Evolutionary conservation across 78 protist species (phyloP).

Genomic region (Planoprotostelium fungivorum): DNA sequence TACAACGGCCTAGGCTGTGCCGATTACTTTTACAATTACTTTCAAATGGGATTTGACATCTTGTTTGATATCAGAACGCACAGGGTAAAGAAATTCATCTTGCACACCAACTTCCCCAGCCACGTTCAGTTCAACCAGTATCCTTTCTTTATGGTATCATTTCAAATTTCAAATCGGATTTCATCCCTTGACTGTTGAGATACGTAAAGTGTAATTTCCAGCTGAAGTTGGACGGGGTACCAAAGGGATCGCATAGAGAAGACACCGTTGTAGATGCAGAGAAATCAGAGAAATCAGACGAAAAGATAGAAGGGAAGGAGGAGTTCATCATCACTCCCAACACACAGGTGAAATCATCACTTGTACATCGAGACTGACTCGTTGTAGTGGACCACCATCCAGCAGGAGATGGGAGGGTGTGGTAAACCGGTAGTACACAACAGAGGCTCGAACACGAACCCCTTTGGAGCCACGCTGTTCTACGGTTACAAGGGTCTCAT

Average conservation of each 20-base stretch:
- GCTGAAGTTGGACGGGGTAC: background rate
- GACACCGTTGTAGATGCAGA: background rate
- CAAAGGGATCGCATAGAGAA: background rate
- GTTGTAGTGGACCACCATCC: slow-evolving; percentile 55
- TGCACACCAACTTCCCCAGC: slow-evolving; percentile 83
- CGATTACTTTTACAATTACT: slow-evolving; percentile 87
- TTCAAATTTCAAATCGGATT: background rate
- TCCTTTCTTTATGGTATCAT: background rate
- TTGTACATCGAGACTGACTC: background rate
- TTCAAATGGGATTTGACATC: slow-evolving; percentile 79
- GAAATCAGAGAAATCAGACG: background rate
- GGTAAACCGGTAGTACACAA: slow-evolving; percentile 71
- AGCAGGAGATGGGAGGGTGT: slow-evolving; percentile 34
- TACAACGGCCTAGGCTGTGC: slow-evolving; percentile 31
- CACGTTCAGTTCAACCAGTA: slow-evolving; percentile 75
- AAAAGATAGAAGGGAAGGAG: background rate
- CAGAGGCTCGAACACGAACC: slow-evolving; percentile 57
- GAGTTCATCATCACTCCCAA: slow-evolving; percentile 2
- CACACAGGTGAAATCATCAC: slow-evolving; percentile 4
- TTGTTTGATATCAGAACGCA: slow-evolving; percentile 73
- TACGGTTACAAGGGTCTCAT: slow-evolving; percentile 64
- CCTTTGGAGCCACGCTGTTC: slow-evolving; percentile 65
- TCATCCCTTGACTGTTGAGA: background rate
- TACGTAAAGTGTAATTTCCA: background rate
- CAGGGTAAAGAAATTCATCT: slow-evolving; percentile 73